These are phyloP conservation scores for Chlorophyllum brunneum DNA, from an alignment of 768 basidiomycete species.

Conservation along the genomic window DNA sequence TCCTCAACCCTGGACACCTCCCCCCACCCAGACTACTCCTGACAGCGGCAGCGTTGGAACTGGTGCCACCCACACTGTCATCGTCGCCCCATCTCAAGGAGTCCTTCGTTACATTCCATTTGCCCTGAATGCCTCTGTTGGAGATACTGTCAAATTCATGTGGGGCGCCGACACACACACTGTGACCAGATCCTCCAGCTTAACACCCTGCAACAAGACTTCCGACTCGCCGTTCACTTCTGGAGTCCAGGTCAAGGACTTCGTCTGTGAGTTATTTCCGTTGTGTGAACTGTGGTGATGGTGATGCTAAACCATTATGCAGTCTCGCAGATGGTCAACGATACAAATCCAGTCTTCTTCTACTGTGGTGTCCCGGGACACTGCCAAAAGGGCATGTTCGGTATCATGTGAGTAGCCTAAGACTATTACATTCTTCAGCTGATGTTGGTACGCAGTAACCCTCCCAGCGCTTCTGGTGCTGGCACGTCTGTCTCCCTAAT, in stretches of 20 bases:
- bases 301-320: conserved; percentile 17
- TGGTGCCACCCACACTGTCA: conserved; percentile 68
- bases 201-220: conserved; percentile 73
- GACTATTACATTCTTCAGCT: background rate
- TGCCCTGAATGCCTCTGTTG: conserved; percentile 69
- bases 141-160: conserved; percentile 72
- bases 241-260: conserved; percentile 58
- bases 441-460: conserved; percentile 39
- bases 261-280: conserved; percentile 49
- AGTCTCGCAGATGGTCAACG: conserved; percentile 71
- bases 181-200: conserved; percentile 71
- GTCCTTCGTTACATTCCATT: conserved; percentile 75
- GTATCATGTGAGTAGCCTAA: conserved; percentile 49
- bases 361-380: conserved; percentile 69
- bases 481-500: conserved; percentile 47
- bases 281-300: background rate
- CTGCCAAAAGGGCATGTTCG: conserved; percentile 85
- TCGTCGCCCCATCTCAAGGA: conserved; percentile 75
- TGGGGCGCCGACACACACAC: conserved; percentile 82
- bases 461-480: conserved; percentile 43
- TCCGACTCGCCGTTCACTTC: conserved; percentile 55
- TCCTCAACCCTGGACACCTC: conserved; percentile 30
- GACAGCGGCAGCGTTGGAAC: conserved; percentile 33
- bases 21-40: conserved; percentile 26
- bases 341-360: conserved; percentile 70